Conservation (phyloP, 768 basidiomycete genomes). For the Leccinum arenicola region DNA sequence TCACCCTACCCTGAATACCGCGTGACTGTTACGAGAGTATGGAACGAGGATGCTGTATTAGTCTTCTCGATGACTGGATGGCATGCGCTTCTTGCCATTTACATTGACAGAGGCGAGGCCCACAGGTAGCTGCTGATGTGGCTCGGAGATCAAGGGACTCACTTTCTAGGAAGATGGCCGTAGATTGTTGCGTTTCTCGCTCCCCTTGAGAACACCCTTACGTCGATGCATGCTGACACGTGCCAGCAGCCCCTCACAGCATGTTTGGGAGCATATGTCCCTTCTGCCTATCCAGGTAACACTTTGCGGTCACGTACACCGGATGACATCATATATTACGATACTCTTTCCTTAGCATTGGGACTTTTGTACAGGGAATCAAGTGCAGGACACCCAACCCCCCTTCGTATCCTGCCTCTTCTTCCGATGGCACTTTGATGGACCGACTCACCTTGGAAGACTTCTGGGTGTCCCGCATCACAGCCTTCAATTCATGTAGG, state of each 20-base stretch:
- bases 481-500: slow-evolving; percentile 11
- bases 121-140: not conserved
- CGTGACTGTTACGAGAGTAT: not conserved
- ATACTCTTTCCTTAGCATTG: not conserved
- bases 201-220: not conserved
- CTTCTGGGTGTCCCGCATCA: slow-evolving; percentile 12
- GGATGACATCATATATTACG: slow-evolving; percentile 1
- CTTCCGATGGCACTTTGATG: slow-evolving; percentile 7
- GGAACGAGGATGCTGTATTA: not conserved
- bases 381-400: not conserved
- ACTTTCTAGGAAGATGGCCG: not conserved
- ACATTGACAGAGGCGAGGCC: not conserved
- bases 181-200: not conserved
- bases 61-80: not conserved
- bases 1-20: not conserved
- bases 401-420: not conserved
- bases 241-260: not conserved
- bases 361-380: not conserved
- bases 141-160: not conserved
- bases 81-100: not conserved
- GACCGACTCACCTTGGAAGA: slow-evolving; percentile 3
- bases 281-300: slow-evolving; percentile 3
- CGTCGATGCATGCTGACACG: not conserved
- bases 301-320: not conserved
- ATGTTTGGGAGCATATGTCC: not conserved